A percentile compares a stretch with the other conserved stretches of the same genome.
Conservation (phyloP, 2,329 filamentous ascomycete species). For the Cladophialophora immunda region DNA sequence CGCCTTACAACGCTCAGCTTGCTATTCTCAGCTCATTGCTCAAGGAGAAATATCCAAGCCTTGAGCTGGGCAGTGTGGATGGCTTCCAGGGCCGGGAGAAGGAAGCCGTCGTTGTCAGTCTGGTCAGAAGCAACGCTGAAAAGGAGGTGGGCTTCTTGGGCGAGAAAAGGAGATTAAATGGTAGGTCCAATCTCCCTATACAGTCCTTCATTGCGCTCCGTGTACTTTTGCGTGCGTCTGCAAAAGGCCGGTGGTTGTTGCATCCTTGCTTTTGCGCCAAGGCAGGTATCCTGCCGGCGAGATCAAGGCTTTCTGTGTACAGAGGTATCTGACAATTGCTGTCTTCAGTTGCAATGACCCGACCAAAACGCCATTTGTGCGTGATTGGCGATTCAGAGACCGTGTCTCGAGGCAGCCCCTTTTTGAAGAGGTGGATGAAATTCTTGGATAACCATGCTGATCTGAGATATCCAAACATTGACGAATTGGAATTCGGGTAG, state of each 20-base stretch:
- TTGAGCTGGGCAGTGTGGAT: conserved; percentile 96
- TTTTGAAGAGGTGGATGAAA: conserved; percentile 89
- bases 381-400: conserved; percentile 95
- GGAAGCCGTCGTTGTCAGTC: conserved; percentile 89
- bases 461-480: conserved; percentile 81
- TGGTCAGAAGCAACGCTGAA: conserved; percentile 89
- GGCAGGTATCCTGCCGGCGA: conserved; percentile 41
- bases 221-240: background rate
- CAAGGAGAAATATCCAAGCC: conserved; percentile 80
- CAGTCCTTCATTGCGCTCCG: conserved; percentile 17
- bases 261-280: conserved; percentile 14
- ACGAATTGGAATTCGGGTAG: conserved; percentile 47
- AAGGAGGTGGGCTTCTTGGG: conserved; percentile 91
- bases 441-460: conserved; percentile 91
- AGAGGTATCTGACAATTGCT: conserved; percentile 29
- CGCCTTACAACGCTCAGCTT: conserved; percentile 95
- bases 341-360: conserved; percentile 87
- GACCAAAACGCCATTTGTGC: conserved; percentile 87
- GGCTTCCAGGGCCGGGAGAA: conserved; percentile 98
- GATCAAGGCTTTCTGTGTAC: background rate
- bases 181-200: conserved; percentile 60
- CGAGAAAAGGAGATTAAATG: conserved; percentile 91
- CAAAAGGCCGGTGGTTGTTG: background rate
- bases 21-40: conserved; percentile 77
- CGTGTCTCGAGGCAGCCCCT: conserved; percentile 84